Base-by-base conservation (phyloP, 164 flowering plant genomes). In the Saururus chinensis region DNA sequence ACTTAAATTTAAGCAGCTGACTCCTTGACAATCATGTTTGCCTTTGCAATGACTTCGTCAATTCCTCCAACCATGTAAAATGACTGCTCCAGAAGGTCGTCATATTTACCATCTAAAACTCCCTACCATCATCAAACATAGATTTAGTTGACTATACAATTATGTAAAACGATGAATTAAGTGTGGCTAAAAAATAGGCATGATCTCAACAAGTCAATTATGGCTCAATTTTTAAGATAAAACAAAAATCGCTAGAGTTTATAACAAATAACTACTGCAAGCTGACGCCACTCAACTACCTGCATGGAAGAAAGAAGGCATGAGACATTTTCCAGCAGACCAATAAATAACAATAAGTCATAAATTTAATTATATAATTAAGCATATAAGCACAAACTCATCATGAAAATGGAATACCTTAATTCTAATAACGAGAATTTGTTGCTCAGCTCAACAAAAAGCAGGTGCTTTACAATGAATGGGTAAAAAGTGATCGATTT, bases 21-120 rank as follows among this genome's bases (percentile, higher is more conserved):
- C 70, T 93, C 98, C 83, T 79, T 88, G 72, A 89, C 86, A 67
- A 93, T 93, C 84, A 86, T 93, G 73, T 93, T 95, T 1, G 96
- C 98, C 81, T 93, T 93, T 40, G 96, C 96, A 65, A 86, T 79
- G 57, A 93, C 98, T 71, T 93, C 98, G 0, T 93, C 97, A 26
- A 93, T 93, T 63, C 98, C 98, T 72, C 98, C 98, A 61, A 93
- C 95, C 97, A 93, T 90, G 85, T 90, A 90, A 70, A 93, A 93
- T 13, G 97, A 80, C 55, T 93, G 97, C 69, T 93, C 98, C 0
- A 96, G 61, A 40, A 93, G 92, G 64, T 93, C 98, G 75, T 93
- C 98, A 40, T 81, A 93, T 51, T 90, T 90, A 0, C 98, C 98
- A 72, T 93, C 98, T 83, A 93, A 79, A 30, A 93, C 92, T 49